A percentile compares a stretch with the other conserved stretches of the same genome.
Conservation (phyloP, 2,329 filamentous ascomycete genomes). For the Colletotrichum cereale region DNA sequence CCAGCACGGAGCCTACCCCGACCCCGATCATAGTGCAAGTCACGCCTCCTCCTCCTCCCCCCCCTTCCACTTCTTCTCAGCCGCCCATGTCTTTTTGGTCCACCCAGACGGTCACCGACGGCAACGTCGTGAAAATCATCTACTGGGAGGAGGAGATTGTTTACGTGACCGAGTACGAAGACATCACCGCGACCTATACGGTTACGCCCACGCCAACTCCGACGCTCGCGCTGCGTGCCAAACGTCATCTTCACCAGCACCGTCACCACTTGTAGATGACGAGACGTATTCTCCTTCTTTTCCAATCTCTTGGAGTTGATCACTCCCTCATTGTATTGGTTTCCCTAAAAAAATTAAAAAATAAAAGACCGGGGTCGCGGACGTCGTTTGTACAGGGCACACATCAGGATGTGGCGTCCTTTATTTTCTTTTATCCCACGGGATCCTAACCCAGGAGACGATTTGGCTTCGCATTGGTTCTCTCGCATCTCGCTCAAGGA, state of each 20-base stretch:
- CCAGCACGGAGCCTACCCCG: constrained; percentile 25
- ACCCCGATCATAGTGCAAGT: constrained; percentile 48
- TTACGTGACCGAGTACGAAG: constrained; percentile 62
- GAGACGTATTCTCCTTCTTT: constrained; percentile 2
- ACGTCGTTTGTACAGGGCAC: constrained; percentile 23
- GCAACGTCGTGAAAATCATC: constrained; percentile 66
- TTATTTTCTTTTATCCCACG: constrained; percentile 18
- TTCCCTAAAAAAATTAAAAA: background rate
- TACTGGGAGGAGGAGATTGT: constrained; percentile 68
- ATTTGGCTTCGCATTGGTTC: constrained; percentile 38
- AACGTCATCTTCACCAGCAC: constrained; percentile 56
- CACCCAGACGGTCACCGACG: constrained; percentile 66
- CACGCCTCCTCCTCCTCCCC: constrained; percentile 44
- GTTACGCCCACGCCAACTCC: constrained; percentile 50
- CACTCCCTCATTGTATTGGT: constrained; percentile 19
- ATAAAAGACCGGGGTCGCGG: constrained; percentile 22
- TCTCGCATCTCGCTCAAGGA: constrained; percentile 36
- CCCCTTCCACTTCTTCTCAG: constrained; percentile 18
- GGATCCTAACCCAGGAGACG: constrained; percentile 28
- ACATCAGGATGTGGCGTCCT: constrained; percentile 36
- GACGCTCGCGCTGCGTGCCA: constrained; percentile 40
- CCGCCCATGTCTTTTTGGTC: constrained; percentile 53
- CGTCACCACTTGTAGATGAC: constrained; percentile 46
- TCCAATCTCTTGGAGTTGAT: constrained; percentile 13
- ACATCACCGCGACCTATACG: constrained; percentile 57